These are phyloP conservation scores for Lecanoromycetidae sp. DNA, from an alignment of 2,329 filamentous ascomycete genomes.

Conservation along the genomic window DNA sequence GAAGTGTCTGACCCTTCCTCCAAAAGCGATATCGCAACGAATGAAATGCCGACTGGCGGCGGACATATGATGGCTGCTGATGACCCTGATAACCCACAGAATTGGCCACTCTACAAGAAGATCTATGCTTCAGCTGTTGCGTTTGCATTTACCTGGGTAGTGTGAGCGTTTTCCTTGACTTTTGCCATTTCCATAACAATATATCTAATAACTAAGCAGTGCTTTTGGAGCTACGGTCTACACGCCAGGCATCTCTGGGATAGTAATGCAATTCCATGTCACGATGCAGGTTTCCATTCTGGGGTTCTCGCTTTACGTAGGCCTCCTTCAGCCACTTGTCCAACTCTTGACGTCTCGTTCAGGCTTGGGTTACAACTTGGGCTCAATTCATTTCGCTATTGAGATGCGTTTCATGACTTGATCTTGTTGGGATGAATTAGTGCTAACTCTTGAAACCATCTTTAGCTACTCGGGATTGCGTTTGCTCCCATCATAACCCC, in stretches of 20 bases:
- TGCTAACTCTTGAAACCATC: too few relatives aligned
- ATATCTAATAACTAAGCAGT: constrained; percentile 24
- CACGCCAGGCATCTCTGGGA: constrained; percentile 34
- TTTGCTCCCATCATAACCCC: constrained; percentile 49
- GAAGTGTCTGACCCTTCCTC: background rate
- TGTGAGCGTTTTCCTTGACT: constrained; percentile 24
- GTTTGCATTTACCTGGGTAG: constrained; percentile 31
- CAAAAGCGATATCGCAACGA: background rate
- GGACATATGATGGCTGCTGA: constrained; percentile 16
- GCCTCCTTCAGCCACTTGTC: too few relatives aligned
- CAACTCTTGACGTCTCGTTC: too few relatives aligned
- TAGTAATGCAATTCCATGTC: constrained; percentile 44
- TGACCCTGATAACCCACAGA: constrained; percentile 39
- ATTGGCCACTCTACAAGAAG: constrained; percentile 38
- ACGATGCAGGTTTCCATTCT: constrained; percentile 46
- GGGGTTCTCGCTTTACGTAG: constrained; percentile 47
- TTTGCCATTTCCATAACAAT: background rate
- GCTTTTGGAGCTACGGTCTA: constrained; percentile 45
- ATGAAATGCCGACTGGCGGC: background rate
- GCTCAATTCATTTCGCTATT: too few relatives aligned
- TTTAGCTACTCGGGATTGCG: constrained; percentile 47
- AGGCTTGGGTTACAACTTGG: too few relatives aligned
- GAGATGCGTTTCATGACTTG: too few relatives aligned
- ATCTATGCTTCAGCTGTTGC: constrained; percentile 29
- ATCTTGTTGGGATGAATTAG: too few relatives aligned